A percentile compares a stretch with the other conserved stretches of the same genome.
Evolutionary conservation across 2,329 filamentous ascomycete species (phyloP).

Genomic region (Hymenoscyphus infarciens): DNA sequence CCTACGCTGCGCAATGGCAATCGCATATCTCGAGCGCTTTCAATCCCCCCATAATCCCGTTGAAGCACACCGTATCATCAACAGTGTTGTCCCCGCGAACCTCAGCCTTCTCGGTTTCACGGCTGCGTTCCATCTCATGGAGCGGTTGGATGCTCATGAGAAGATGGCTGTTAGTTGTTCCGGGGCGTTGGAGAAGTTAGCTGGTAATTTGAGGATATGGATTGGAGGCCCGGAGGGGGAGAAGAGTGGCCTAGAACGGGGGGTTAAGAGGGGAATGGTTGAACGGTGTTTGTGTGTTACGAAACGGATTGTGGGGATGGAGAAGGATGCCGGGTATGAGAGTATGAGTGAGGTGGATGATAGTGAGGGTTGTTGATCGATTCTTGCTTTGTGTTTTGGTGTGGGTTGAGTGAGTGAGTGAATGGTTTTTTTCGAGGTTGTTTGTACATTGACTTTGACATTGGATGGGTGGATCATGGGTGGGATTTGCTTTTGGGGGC

Average conservation of each 20-base stretch:
- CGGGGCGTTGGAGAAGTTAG: constrained; percentile 51
- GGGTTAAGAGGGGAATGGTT: constrained; percentile 52
- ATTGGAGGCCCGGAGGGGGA: constrained; percentile 51
- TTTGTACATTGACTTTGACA: too few relatives aligned
- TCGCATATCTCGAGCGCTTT: constrained; percentile 53
- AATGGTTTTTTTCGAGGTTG: too few relatives aligned
- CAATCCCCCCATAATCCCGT: constrained; percentile 41
- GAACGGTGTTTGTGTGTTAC: constrained; percentile 54
- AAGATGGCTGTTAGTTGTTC: constrained; percentile 46
- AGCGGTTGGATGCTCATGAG: constrained; percentile 46
- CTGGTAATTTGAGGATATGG: constrained; percentile 58
- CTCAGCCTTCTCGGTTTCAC: constrained; percentile 55
- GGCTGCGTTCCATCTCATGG: constrained; percentile 56
- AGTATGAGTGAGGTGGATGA: constrained; percentile 48
- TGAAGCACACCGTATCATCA: constrained; percentile 46
- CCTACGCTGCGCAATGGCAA: constrained; percentile 56
- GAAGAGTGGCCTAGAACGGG: constrained; percentile 47
- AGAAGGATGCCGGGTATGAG: constrained; percentile 58
- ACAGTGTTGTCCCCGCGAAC: constrained; percentile 38
- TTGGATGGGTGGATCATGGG: too few relatives aligned
- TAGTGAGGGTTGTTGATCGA: constrained; percentile 29
- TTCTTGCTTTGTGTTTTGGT: background rate
- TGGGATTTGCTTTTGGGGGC: too few relatives aligned
- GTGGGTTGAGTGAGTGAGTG: too few relatives aligned
- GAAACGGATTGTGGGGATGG: constrained; percentile 56